Conservation (phyloP, 2,329 filamentous ascomycete species). For the Apiospora sp. region DNA sequence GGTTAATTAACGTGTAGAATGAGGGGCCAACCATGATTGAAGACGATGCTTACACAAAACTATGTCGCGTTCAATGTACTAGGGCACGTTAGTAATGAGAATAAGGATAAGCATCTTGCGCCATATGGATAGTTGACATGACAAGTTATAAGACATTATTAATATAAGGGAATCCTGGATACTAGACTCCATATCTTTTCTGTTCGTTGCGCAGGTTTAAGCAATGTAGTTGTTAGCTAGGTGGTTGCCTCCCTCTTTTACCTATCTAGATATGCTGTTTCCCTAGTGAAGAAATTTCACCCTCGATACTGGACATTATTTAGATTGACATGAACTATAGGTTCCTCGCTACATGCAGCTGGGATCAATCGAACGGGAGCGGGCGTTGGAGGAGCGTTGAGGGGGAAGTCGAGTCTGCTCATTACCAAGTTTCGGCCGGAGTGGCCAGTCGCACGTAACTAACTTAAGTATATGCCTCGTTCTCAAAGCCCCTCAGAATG, state of each 20-base stretch:
- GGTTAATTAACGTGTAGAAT: background rate
- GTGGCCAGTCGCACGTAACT: background rate
- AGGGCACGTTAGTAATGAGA: background rate
- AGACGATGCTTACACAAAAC: background rate
- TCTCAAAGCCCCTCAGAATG: background rate
- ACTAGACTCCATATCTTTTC: too few relatives aligned
- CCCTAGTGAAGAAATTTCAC: background rate
- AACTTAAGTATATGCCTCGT: background rate
- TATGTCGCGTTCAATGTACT: background rate
- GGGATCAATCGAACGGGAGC: background rate
- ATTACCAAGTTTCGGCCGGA: background rate
- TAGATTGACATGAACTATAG: background rate
- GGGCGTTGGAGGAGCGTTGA: background rate
- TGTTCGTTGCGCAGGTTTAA: background rate
- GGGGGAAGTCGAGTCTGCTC: background rate
- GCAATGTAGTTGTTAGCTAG: background rate
- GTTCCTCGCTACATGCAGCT: background rate
- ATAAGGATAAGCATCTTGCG: background rate
- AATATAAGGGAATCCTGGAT: background rate
- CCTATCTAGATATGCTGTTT: too few relatives aligned
- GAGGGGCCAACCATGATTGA: background rate
- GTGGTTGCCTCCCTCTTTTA: background rate
- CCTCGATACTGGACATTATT: background rate
- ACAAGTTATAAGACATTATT: background rate
- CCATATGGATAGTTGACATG: conserved; percentile 6